Percentiles rank a stretch among this genome's conserved stretches.
Conservation (phyloP, 306 rosid genomes). For the Vicia sativa region DNA sequence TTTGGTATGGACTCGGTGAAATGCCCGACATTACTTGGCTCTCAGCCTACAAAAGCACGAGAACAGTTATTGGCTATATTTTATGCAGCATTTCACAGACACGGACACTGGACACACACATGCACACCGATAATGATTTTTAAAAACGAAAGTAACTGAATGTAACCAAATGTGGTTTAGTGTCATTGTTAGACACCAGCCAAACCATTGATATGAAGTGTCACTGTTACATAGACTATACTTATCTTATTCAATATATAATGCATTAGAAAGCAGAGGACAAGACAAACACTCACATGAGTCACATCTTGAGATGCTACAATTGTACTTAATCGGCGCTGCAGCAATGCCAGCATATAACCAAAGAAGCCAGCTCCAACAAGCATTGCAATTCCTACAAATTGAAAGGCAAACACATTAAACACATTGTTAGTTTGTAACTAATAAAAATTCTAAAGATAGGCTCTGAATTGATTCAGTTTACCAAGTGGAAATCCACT, state of each 20-base stretch:
- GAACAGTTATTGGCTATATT: conserved; percentile 11
- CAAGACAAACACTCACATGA: conserved; percentile 45
- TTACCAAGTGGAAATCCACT: conserved; percentile 89
- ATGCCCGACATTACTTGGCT: conserved; percentile 37
- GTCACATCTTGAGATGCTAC: conserved; percentile 58
- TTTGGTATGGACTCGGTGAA: conserved; percentile 56
- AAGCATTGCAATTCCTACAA: conserved; percentile 80
- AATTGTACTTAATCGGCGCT: conserved; percentile 68
- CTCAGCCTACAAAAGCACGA: conserved; percentile 56
- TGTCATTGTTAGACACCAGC: not conserved
- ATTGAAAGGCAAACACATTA: too few species aligned
- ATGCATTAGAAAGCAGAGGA: conserved; percentile 28
- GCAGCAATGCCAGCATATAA: conserved; percentile 88
- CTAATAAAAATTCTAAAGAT: conserved; percentile 6
- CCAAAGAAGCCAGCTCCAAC: conserved; percentile 87
- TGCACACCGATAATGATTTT: not conserved
- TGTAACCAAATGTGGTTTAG: not conserved
- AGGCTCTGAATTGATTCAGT: conserved; percentile 15
- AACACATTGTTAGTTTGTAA: conserved; percentile 25
- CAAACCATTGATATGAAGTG: not conserved
- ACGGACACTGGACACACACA: not conserved
- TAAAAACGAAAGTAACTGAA: not conserved
- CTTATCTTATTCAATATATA: conserved; percentile 17
- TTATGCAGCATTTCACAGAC: not conserved
- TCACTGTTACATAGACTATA: not conserved